These are phyloP conservation scores for Euclidium syriacum DNA, from an alignment of 345 rosid genomes.

Conservation along the genomic window DNA sequence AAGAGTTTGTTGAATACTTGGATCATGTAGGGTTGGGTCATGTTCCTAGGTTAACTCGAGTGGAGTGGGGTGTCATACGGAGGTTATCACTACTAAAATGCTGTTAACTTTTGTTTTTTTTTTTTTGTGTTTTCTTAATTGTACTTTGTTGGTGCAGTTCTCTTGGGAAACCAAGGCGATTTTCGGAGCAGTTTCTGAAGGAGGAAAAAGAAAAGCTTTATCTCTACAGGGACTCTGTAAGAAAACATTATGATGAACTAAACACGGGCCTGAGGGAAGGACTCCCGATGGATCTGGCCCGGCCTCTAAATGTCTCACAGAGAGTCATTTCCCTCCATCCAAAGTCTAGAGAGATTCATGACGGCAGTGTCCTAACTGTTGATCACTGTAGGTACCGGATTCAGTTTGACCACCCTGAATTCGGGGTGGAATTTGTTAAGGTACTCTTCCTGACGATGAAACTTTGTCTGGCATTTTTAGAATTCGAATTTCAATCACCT, in stretches of 20 bases:
- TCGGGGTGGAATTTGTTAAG: slow-evolving; percentile 75
- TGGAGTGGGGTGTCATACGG: slow-evolving; percentile 91
- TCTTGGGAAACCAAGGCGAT: slow-evolving; percentile 79
- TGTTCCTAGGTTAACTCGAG: slow-evolving; percentile 75
- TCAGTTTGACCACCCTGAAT: slow-evolving; percentile 59
- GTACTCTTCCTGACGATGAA: slow-evolving; percentile 35
- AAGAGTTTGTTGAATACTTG: slow-evolving; percentile 82
- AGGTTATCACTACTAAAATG: slow-evolving; percentile 38
- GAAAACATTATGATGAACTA: slow-evolving; percentile 69
- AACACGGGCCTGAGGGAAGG: slow-evolving; percentile 63
- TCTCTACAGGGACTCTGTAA: slow-evolving; percentile 67
- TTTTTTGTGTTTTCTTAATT: slow-evolving; percentile 4
- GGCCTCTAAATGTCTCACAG: slow-evolving; percentile 73
- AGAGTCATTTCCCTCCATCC: slow-evolving; percentile 66
- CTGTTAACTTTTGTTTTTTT: not conserved
- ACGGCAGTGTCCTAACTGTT: slow-evolving; percentile 70
- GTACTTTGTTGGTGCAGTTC: slow-evolving; percentile 46
- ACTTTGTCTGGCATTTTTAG: not conserved
- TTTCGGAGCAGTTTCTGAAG: slow-evolving; percentile 67
- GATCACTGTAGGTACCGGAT: slow-evolving; percentile 55
- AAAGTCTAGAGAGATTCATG: slow-evolving; percentile 60
- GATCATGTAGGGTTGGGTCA: slow-evolving; percentile 85
- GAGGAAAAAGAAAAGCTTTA: slow-evolving; percentile 80
- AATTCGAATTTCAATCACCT: not conserved
- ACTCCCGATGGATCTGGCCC: slow-evolving; percentile 77